Evolutionary conservation across 352 stramenopile genomes (phyloP).

Genomic region (Phytophthora palmivora): DNA sequence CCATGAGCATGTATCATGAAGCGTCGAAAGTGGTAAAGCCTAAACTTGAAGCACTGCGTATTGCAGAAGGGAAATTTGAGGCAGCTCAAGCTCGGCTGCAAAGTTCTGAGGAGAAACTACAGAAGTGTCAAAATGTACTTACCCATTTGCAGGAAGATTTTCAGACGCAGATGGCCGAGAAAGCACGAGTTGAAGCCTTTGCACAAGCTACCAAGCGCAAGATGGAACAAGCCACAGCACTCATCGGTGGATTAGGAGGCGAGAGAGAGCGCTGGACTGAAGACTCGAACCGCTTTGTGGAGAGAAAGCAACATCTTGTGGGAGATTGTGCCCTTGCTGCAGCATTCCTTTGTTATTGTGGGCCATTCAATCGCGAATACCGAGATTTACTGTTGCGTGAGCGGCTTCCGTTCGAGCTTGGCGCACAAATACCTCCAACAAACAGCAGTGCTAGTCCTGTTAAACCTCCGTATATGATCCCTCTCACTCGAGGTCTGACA

Average conservation of each 20-base stretch:
- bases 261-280: conserved; percentile 91
- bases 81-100: conserved; percentile 79
- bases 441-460: conserved; percentile 10
- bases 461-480: conserved; percentile 51
- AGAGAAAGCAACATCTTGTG: conserved; percentile 81
- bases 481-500: conserved; percentile 64
- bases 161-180: conserved; percentile 90
- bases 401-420: conserved; percentile 74
- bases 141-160: conserved; percentile 86
- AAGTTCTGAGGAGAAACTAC: conserved; percentile 73
- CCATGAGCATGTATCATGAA: conserved; percentile 93
- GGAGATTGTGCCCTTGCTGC: conserved; percentile 87
- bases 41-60: conserved; percentile 91
- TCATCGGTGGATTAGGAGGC: conserved; percentile 87
- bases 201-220: conserved; percentile 84
- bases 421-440: conserved; percentile 27
- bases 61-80: conserved; percentile 89
- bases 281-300: conserved; percentile 88
- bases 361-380: conserved; percentile 91
- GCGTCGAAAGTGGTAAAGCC: conserved; percentile 94
- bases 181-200: conserved; percentile 87
- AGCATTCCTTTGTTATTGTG: conserved; percentile 91
- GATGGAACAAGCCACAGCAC: conserved; percentile 90
- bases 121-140: conserved; percentile 70
- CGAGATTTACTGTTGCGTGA: conserved; percentile 66